Percentiles rank a stretch among this genome's conserved stretches.
phyloP scores from a whole-genome alignment of 139 green algal species.

The Ettlia oleoabundans region DNA sequence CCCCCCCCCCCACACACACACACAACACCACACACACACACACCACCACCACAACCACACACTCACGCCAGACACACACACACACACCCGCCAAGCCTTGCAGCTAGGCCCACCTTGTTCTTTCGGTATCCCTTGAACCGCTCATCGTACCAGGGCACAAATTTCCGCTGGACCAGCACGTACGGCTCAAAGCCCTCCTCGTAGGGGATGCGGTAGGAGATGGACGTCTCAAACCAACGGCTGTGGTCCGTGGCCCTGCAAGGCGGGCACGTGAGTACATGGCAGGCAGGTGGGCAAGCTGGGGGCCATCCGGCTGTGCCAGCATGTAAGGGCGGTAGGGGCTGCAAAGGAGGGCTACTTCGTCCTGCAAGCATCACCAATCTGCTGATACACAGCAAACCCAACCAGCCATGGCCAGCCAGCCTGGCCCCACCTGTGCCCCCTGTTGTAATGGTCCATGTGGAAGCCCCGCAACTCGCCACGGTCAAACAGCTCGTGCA shows the following conservation, averaged over 20 bases:
- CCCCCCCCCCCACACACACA: too few species aligned
- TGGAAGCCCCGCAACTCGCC: conserved; percentile 41
- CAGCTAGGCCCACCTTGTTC: conserved; percentile 39
- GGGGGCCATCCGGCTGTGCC: not conserved
- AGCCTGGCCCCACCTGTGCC: conserved; percentile 25
- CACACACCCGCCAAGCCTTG: too few species aligned
- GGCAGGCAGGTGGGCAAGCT: not conserved
- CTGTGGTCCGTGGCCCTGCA: conserved; percentile 43
- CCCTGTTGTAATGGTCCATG: conserved; percentile 30
- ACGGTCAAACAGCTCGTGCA: conserved; percentile 7
- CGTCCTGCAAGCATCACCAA: not conserved
- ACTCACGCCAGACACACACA: too few species aligned
- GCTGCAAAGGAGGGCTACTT: not conserved
- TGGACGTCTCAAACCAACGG: conserved; percentile 37
- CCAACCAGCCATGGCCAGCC: not conserved
- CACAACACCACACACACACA: too few species aligned
- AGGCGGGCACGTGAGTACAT: not conserved
- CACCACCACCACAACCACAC: too few species aligned
- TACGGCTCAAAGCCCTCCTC: conserved; percentile 56
- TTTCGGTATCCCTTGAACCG: conserved; percentile 53
- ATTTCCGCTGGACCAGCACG: conserved; percentile 39
- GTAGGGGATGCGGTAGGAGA: conserved; percentile 35
- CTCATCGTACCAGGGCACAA: conserved; percentile 57
- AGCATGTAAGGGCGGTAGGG: not conserved
- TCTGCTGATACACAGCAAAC: not conserved